Conservation (phyloP, 768 basidiomycete genomes). For the Russula sp. region DNA sequence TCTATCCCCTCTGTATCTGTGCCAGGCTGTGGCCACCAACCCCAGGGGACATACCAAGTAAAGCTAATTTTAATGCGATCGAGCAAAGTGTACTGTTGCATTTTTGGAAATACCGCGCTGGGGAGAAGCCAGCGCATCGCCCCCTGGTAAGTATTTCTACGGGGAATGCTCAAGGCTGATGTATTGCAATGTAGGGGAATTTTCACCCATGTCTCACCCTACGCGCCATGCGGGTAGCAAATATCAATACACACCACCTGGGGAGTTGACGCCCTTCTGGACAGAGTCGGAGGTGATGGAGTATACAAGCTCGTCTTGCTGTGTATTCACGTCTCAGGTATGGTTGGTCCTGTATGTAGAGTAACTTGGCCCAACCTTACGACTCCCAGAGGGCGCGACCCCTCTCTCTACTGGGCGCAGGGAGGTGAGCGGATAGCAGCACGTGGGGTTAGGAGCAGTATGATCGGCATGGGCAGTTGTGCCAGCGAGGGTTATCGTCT, state of each 20-base stretch:
- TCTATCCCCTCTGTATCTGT: conserved; percentile 66
- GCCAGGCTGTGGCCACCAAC: conserved; percentile 45
- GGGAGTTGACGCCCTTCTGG: too few species aligned
- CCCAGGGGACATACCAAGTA: conserved; percentile 61
- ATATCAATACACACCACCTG: conserved; percentile 47
- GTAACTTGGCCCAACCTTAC: too few species aligned
- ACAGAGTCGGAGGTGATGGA: conserved; percentile 9
- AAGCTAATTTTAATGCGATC: conserved; percentile 61
- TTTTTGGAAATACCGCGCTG: conserved; percentile 84
- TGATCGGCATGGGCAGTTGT: too few species aligned
- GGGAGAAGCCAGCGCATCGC: conserved; percentile 68
- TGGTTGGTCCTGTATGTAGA: too few species aligned
- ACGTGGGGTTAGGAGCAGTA: too few species aligned
- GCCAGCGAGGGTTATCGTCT: too few species aligned
- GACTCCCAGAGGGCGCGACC: too few species aligned
- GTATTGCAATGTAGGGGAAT: background rate
- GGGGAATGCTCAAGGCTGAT: background rate
- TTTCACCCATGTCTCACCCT: too few species aligned
- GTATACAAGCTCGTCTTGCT: too few species aligned
- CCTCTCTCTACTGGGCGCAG: conserved; percentile 16
- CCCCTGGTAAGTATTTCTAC: conserved; percentile 48
- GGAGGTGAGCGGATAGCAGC: too few species aligned
- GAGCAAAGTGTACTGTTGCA: conserved; percentile 62
- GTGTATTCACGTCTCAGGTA: too few species aligned
- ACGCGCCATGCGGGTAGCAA: conserved; percentile 26